Evolutionary conservation across 108 stramenopile species (phyloP), one percentile per base, ranked within the genome.

Genomic region (Epipyxis sp.): DNA sequence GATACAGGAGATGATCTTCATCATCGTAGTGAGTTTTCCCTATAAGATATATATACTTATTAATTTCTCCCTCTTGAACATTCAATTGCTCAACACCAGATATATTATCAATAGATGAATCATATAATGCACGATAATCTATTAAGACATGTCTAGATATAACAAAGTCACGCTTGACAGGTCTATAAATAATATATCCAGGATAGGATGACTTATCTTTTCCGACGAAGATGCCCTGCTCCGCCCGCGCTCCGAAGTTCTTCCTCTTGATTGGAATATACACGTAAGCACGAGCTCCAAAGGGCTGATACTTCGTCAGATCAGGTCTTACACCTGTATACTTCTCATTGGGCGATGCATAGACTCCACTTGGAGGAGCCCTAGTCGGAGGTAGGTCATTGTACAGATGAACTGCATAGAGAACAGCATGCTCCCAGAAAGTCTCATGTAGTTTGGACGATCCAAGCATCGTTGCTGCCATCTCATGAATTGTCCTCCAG

Each of bases 201-300:
- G n/a, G n/a, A n/a, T n/a, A n/a, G n/a, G n/a, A n/a, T n/a, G n/a
- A n/a, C n/a, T n/a, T n/a, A n/a, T n/a, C n/a, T n/a, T 65, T 32
- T 32, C 61, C 61, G 30, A 65, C 34, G 25, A 65, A 65, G 20
- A 65, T 32, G 61, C 61, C 20, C 61, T 32, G 61, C 34, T 65
- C 61, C 20, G 30, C 61, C 20, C 61, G 61, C 20, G 61, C 20
- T 16, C 30, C 34, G 61, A 32, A 32, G 34, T 65, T 32, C 61
- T 65, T 65, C 34, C 61, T 65, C 61, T 65, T 65, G 34, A 65
- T 32, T 65, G 20, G 61, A 32, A 65, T 65, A 16, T 65, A 32
- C 20, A 16, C 34, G 61, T 32, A 65, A 32, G 61, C 61, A 32
- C 20, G 30, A 32, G 30, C 20, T 16, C 61, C 61, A 16, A 16